phyloP scores from a whole-genome alignment of 495 filamentous ascomycete genomes.

The Penicillium dipodomyicola region DNA sequence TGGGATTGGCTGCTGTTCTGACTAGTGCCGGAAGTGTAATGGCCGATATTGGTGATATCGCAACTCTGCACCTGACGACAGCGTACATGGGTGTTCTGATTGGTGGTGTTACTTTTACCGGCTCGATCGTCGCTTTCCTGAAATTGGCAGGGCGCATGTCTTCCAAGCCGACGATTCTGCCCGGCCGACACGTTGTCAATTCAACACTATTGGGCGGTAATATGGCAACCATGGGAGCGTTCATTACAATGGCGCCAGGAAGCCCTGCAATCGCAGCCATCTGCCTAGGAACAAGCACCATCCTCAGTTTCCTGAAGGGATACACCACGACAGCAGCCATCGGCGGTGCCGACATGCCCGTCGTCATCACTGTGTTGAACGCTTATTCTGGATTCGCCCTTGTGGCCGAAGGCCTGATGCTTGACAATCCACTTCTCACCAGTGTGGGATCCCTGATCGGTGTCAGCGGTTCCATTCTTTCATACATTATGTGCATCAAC shows the following conservation, averaged over 20 bases:
- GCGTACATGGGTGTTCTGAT: conserved; percentile 79
- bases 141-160: conserved; percentile 77
- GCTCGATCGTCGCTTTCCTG: conserved; percentile 76
- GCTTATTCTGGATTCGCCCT: conserved; percentile 82
- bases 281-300: conserved; percentile 68
- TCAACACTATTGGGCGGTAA: conserved; percentile 67
- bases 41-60: conserved; percentile 60
- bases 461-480: conserved; percentile 77
- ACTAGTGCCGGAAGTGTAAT: conserved; percentile 81
- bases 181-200: conserved; percentile 69
- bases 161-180: conserved; percentile 65
- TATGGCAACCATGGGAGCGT: conserved; percentile 73
- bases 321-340: conserved; percentile 80
- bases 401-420: conserved; percentile 81
- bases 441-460: conserved; percentile 79
- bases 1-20: conserved; percentile 75
- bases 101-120: conserved; percentile 78
- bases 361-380: conserved; percentile 82
- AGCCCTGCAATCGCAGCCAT: conserved; percentile 69
- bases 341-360: conserved; percentile 84
- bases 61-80: conserved; percentile 72
- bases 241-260: conserved; percentile 71
- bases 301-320: conserved; percentile 75
- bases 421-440: conserved; percentile 76
- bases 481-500: conserved; percentile 77